Conservation (phyloP, 139 green algal genomes). For the Chlorella sp. region DNA sequence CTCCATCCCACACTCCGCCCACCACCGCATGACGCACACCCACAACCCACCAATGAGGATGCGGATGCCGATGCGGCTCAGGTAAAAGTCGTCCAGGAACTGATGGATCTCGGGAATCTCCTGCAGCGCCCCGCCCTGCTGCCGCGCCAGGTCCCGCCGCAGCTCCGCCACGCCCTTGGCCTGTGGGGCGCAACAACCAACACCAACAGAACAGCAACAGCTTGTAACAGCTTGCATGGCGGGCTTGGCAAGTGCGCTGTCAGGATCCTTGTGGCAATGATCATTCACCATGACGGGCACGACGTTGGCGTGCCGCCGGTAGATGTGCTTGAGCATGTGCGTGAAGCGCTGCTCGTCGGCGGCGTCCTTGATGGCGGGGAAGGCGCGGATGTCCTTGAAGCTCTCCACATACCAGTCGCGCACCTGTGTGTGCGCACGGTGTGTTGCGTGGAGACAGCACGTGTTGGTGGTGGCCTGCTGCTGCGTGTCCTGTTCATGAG, state of each 20-base stretch:
- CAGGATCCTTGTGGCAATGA: too few relatives aligned
- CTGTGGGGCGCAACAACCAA: too few relatives aligned
- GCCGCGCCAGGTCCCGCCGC: slow-evolving; percentile 19
- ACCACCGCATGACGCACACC: too few relatives aligned
- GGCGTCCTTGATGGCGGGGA: slow-evolving; percentile 56
- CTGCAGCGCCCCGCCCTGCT: slow-evolving; percentile 34
- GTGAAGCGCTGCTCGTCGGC: slow-evolving; percentile 89
- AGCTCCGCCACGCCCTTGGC: slow-evolving; percentile 75
- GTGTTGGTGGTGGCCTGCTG: too few relatives aligned
- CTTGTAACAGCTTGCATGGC: too few relatives aligned
- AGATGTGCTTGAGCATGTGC: slow-evolving; percentile 14
- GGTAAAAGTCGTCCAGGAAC: slow-evolving; percentile 98
- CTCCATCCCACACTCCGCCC: neutral
- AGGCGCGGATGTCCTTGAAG: slow-evolving; percentile 86
- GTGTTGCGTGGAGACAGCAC: too few relatives aligned
- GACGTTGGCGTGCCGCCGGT: slow-evolving; percentile 76
- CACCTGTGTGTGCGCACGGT: slow-evolving; percentile 51
- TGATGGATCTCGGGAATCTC: slow-evolving; percentile 96
- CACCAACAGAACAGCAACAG: too few relatives aligned
- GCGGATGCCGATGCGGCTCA: slow-evolving; percentile 95
- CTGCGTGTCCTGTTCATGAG: too few relatives aligned
- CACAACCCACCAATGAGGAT: slow-evolving; percentile 84
- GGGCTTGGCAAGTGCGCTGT: too few relatives aligned
- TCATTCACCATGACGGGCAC: slow-evolving; percentile 97
- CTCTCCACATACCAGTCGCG: slow-evolving; percentile 99